Evolutionary conservation across 148 eudicot genomes (phyloP).

Genomic region (Rhododendron ovatum): DNA sequence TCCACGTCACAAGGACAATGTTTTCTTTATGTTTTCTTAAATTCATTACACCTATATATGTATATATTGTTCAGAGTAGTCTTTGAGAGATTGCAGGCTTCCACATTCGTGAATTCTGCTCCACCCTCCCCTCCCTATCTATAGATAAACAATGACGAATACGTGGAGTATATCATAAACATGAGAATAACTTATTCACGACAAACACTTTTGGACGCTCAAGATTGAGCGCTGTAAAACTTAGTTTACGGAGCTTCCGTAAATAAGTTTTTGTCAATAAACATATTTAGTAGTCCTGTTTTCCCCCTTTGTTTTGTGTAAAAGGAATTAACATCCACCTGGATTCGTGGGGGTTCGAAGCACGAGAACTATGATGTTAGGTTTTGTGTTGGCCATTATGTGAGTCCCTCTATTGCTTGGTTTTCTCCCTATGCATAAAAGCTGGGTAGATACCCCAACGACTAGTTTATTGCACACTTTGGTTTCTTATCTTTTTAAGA

Average conservation of each 20-base stretch:
- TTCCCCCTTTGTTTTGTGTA: neutral
- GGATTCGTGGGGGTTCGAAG: constrained; percentile 14
- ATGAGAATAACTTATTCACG: neutral
- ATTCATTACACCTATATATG: neutral
- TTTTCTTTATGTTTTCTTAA: neutral
- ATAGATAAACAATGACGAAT: neutral
- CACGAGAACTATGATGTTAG: constrained; percentile 13
- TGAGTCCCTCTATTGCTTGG: constrained; percentile 4
- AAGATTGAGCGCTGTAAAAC: too few species aligned
- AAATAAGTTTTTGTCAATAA: too few species aligned
- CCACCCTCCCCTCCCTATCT: neutral
- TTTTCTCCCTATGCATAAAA: constrained; percentile 7
- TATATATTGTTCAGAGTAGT: neutral
- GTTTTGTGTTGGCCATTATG: constrained; percentile 18
- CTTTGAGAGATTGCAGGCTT: neutral
- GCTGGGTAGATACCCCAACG: neutral
- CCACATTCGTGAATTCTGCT: neutral
- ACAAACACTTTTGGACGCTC: too few species aligned
- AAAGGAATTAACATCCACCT: neutral
- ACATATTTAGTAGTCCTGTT: too few species aligned
- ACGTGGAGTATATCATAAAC: neutral
- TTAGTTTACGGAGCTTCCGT: too few species aligned
- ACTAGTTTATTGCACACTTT: constrained; percentile 1
- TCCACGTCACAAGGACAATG: constrained; percentile 17
- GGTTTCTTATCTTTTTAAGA: neutral